Percentiles rank a stretch among this genome's conserved stretches.
Conservation (phyloP, 2,329 filamentous ascomycete genomes). For the Sordariomycetes sp. region DNA sequence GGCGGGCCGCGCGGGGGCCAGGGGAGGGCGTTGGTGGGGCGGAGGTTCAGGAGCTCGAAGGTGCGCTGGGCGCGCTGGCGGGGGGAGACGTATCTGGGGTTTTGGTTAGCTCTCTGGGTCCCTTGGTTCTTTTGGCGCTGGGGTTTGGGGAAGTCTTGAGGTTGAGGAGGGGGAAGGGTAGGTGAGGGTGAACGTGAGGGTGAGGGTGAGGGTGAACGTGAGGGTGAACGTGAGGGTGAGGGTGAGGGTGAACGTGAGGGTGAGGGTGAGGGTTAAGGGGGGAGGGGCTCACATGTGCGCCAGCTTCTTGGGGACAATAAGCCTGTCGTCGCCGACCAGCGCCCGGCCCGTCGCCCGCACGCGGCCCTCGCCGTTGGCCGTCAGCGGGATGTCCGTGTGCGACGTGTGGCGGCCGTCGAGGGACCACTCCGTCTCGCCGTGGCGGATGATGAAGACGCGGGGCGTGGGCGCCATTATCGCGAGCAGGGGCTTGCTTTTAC, state of each 20-base stretch:
- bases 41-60: slow-evolving; percentile 77
- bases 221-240: slow-evolving; percentile 1
- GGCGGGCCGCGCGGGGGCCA: slow-evolving; percentile 46
- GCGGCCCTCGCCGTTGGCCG: slow-evolving; percentile 67
- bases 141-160: background rate
- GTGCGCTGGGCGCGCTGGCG: slow-evolving; percentile 76
- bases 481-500: background rate
- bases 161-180: slow-evolving; percentile 4
- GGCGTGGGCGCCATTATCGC: slow-evolving; percentile 39
- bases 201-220: background rate
- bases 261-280: background rate
- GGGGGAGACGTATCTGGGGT: slow-evolving; percentile 67
- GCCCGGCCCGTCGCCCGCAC: slow-evolving; percentile 70
- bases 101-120: background rate
- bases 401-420: slow-evolving; percentile 79
- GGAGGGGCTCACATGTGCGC: slow-evolving; percentile 61
- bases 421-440: slow-evolving; percentile 95
- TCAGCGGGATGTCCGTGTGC: slow-evolving; percentile 76
- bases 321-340: slow-evolving; percentile 70
- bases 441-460: slow-evolving; percentile 72
- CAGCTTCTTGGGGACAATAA: slow-evolving; percentile 75
- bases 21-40: slow-evolving; percentile 56
- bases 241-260: background rate
- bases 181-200: background rate
- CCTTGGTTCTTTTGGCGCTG: slow-evolving; percentile 1